These are phyloP conservation scores for Globisporangium polare DNA, from an alignment of 352 stramenopile genomes.

Conservation along the genomic window DNA sequence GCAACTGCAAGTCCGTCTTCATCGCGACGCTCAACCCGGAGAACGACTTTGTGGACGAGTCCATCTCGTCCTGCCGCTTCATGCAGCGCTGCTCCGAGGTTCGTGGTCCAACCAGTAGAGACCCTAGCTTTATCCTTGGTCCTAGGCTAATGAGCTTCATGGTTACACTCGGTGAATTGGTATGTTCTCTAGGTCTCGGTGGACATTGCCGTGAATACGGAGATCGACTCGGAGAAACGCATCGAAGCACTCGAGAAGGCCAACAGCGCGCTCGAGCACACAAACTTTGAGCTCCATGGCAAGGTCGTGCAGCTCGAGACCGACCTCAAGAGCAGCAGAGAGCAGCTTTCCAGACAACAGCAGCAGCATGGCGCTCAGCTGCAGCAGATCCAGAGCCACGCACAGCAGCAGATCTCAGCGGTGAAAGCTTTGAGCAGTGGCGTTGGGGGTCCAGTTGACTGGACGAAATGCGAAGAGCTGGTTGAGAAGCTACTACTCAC, in stretches of 20 bases:
- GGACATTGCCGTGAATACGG: constrained; percentile 60
- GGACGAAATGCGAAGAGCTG: constrained; percentile 52
- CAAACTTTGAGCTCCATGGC: constrained; percentile 41
- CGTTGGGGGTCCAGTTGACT: constrained; percentile 28
- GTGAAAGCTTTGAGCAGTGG: constrained; percentile 15
- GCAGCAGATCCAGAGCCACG: constrained; percentile 22
- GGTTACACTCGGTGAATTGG: too few relatives aligned
- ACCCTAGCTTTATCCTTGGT: neutral
- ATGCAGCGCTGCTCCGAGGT: constrained; percentile 94
- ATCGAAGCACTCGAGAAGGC: constrained; percentile 47
- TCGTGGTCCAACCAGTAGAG: neutral
- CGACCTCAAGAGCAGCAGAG: constrained; percentile 28
- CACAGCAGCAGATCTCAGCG: constrained; percentile 24
- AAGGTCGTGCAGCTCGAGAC: constrained; percentile 42
- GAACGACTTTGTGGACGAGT: constrained; percentile 82
- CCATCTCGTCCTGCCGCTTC: constrained; percentile 95
- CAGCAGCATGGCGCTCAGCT: constrained; percentile 32
- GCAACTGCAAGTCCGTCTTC: constrained; percentile 97
- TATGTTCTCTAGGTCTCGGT: constrained; percentile 44
- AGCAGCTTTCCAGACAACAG: constrained; percentile 32
- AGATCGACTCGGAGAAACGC: constrained; percentile 64
- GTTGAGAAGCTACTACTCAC: constrained; percentile 49
- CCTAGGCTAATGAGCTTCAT: neutral
- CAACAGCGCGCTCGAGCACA: constrained; percentile 40
- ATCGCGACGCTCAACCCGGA: constrained; percentile 95